Evolutionary conservation across 2,329 filamentous ascomycete species (phyloP), one percentile per base, ranked within the genome.

Genomic region (Phialocephala subalpina): DNA sequence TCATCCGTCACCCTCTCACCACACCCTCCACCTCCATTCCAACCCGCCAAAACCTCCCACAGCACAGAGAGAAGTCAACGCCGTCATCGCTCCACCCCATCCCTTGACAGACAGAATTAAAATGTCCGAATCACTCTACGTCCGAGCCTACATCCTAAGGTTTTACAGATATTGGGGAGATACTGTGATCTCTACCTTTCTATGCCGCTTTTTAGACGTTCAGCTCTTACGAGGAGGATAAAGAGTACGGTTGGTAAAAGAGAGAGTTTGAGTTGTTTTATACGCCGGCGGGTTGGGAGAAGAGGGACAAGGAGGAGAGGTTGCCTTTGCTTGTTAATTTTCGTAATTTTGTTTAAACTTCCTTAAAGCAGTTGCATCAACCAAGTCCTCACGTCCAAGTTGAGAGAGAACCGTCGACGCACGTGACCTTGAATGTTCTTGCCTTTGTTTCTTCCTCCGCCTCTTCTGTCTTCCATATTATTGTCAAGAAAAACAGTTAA

Each of bases 311-410:
- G 7, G 33, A 57, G 18, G 58, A 63, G 14, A 67, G 55, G 25
- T 62, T 68, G 45, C 77, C 87, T 0, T 83, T 84, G n/a, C 79
- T 91, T 42, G 80, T 91, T 69, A 88, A 89, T 73, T 88, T 88
- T 72, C 88, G 55, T 57, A 38, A 35, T n/a, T n/a, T n/a, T n/a
- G n/a, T n/a, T n/a, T n/a, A n/a, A n/a, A n/a, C n/a, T n/a, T n/a
- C n/a, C n/a, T n/a, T n/a, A n/a, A n/a, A n/a, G n/a, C n/a, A n/a
- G n/a, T n/a, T n/a, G n/a, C n/a, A n/a, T n/a, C n/a, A n/a, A n/a
- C n/a, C n/a, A n/a, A n/a, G n/a, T n/a, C n/a, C n/a, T n/a, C n/a
- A n/a, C n/a, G n/a, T n/a, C n/a, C n/a, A n/a, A n/a, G n/a, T n/a
- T n/a, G n/a, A n/a, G n/a, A n/a, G n/a, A n/a, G n/a, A n/a, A n/a